A percentile compares a stretch with the other conserved stretches of the same genome.
Conservation (phyloP, 1,139 yeast species). For the Scheffersomyces stambukii region DNA sequence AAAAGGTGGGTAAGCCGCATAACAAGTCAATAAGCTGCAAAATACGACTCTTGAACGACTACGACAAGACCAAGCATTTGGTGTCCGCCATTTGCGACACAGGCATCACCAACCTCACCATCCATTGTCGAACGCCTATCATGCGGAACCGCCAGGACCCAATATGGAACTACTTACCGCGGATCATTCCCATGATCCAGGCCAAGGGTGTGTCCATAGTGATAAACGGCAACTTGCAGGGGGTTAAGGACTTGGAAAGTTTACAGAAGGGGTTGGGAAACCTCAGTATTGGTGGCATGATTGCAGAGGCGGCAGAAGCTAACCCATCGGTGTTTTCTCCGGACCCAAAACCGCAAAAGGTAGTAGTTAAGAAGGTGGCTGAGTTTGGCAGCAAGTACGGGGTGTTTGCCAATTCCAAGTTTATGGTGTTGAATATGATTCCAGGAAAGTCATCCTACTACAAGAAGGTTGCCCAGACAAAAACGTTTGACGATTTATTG, state of each 20-base stretch:
- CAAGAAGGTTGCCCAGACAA: conserved; percentile 53
- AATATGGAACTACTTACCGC: conserved; percentile 59
- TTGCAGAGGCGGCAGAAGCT: conserved; percentile 84
- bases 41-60: conserved; percentile 66
- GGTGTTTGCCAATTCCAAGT: conserved; percentile 68
- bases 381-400: conserved; percentile 64
- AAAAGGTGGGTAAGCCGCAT: conserved; percentile 73
- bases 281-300: conserved; percentile 75
- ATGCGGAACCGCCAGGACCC: conserved; percentile 91
- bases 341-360: conserved; percentile 52
- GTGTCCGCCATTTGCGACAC: conserved; percentile 67
- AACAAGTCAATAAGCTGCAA: conserved; percentile 85
- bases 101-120: conserved; percentile 79
- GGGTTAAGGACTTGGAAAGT: conserved; percentile 50
- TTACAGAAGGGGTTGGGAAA: conserved; percentile 51
- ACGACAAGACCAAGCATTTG: conserved; percentile 55
- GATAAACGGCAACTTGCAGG: conserved; percentile 73
- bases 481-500: conserved; percentile 49
- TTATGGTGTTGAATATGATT: conserved; percentile 68
- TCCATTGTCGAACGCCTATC: conserved; percentile 84
- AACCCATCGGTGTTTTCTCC: conserved; percentile 73
- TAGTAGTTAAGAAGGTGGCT: conserved; percentile 31
- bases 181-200: conserved; percentile 59
- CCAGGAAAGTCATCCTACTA: conserved; percentile 74
- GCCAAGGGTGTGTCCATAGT: conserved; percentile 66